phyloP scores from a whole-genome alignment of 345 rosid genomes.

The Draba incana region DNA sequence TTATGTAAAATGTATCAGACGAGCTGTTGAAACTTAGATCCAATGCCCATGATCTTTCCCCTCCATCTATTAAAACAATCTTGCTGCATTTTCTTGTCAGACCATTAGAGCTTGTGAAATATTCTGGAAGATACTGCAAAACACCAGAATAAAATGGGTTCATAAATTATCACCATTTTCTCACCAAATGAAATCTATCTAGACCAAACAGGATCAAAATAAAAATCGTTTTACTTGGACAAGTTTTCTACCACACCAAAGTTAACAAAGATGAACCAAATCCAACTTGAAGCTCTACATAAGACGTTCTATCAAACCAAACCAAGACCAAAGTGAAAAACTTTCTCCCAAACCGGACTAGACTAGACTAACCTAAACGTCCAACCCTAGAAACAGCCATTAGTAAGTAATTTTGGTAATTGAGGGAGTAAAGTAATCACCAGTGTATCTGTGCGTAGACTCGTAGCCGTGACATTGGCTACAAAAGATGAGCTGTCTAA shows the following conservation, averaged over 20 bases:
- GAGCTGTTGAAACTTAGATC: not conserved
- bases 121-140: slow-evolving; percentile 14
- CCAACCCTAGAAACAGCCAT: not conserved
- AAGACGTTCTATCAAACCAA: too few species aligned
- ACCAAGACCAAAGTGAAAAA: too few species aligned
- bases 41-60: slow-evolving; percentile 12
- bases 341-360: slow-evolving; percentile 2
- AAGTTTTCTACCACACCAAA: slow-evolving; percentile 2
- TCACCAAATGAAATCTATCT: not conserved
- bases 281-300: too few species aligned
- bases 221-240: not conserved
- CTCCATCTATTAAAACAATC: slow-evolving; percentile 11
- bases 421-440: slow-evolving; percentile 1
- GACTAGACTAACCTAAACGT: not conserved
- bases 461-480: not conserved
- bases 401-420: not conserved
- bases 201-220: not conserved
- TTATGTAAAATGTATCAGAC: not conserved
- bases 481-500: slow-evolving; percentile 10
- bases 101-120: slow-evolving; percentile 1
- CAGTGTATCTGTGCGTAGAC: slow-evolving; percentile 19
- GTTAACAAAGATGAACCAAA: not conserved
- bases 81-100: not conserved
- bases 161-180: not conserved
- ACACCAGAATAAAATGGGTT: not conserved